Base-by-base conservation (phyloP, 2,329 filamentous ascomycete species). In the Ilyonectria mors-panacis region DNA sequence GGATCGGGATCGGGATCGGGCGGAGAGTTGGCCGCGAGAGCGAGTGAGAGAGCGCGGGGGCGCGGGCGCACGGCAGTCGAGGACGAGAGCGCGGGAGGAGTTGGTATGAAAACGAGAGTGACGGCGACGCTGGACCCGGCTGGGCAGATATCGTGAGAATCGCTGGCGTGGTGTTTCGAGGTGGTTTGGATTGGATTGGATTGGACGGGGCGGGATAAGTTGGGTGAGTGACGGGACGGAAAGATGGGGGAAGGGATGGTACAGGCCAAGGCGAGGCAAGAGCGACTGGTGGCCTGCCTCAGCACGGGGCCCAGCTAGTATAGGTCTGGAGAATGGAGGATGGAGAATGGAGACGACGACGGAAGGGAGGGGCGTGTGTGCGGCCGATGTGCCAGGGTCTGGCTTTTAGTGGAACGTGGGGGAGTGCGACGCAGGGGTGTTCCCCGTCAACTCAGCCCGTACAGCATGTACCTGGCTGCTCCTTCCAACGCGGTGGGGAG, bases 81-180 rank as follows among this genome's bases (percentile, higher is more conserved):
- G 42, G 42, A 42, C 37, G 28, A 39, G 26, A 44, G 26, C 21
- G 13, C 33, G 44, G 45, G 44, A 63, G 19, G 45, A 45, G 26
- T 55, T 30, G 28, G 45, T 21, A 51, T 30, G 47, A 21, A 65
- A 39, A 62, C 59, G 59, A 69, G 57, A 57, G 55, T 42, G 42
- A 56, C 39, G 48, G 57, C 30, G 65, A 65, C 47, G 60, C 55
- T 47, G 63, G 51, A 65, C 65, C 42, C n/a, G 56, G 61, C 59
- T 66, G 64, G 50, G 59, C 57, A 66, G 54, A 70, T 74, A 73
- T 74, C 70, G 71, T 71, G 72, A 74, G 58, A 69, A 60, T 62
- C 39, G 67, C 60, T 35, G 57, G 42, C 63, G 67, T 75, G 71
- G 73, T 76, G 74, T 74, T 75, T 66, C 67, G 67, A 67, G 66